Evolutionary conservation across 192 early-diverging fungal genomes (phyloP).

Genomic region (Umbelopsis vinacea): DNA sequence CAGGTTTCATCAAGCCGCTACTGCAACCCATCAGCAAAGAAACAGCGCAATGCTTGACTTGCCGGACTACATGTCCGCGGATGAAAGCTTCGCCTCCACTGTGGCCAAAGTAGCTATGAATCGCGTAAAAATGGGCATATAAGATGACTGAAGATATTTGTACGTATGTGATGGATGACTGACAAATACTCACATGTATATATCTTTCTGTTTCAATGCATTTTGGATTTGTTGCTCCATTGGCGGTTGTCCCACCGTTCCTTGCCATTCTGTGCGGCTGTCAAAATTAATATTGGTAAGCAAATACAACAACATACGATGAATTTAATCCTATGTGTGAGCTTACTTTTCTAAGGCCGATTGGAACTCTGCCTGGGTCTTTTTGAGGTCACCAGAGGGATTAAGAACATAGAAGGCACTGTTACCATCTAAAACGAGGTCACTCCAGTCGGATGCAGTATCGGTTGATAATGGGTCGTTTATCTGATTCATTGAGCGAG

Average conservation of each 20-base stretch:
- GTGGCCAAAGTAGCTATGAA: conserved; percentile 88
- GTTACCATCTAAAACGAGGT: conserved; percentile 47
- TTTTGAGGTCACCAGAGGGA: conserved; percentile 82
- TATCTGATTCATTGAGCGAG: background rate
- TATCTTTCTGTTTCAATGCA: conserved; percentile 57
- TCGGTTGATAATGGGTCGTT: conserved; percentile 1
- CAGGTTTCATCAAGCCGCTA: conserved; percentile 74
- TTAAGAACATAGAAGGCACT: conserved; percentile 88
- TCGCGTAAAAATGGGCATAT: background rate
- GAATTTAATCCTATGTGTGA: background rate
- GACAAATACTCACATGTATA: conserved; percentile 55
- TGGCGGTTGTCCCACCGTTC: conserved; percentile 70
- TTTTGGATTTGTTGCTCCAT: conserved; percentile 64
- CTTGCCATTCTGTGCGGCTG: conserved; percentile 63
- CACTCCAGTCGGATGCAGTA: conserved; percentile 31
- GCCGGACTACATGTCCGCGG: conserved; percentile 64
- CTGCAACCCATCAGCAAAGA: conserved; percentile 94
- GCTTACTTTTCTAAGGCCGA: conserved; percentile 48
- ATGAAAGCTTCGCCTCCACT: conserved; percentile 89
- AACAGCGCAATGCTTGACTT: conserved; percentile 72
- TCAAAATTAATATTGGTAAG: conserved; percentile 7
- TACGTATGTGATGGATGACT: no score
- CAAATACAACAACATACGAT: background rate
- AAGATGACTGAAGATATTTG: background rate
- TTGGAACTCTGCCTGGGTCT: conserved; percentile 83